Base-by-base conservation (phyloP, 805 yeast genomes). In the Saturnispora diversa region DNA sequence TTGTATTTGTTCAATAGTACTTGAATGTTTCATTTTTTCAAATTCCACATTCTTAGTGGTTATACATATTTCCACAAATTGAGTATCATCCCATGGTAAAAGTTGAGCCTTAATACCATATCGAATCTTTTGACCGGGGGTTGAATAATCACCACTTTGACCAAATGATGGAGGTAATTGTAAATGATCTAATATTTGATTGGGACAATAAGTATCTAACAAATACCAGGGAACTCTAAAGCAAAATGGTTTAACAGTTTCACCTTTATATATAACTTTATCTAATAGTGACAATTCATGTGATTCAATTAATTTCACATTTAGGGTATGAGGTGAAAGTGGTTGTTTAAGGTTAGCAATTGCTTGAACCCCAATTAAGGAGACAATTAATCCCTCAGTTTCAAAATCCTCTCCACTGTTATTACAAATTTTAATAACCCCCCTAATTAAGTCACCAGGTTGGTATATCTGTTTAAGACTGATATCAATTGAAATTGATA, bases 221-320 rank as follows among this genome's bases (percentile, higher is more conserved):
- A 75, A 56, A 39, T 62, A 62, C 12, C 59, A 51, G 0, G 84
- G 84, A 35, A 77, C 63, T 50, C 64, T 70, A 52, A 77, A 77
- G 17, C 70, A 64, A 50, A 77, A 75, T n/a, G n/a, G 10, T 24
- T 25, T 27, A 7, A 23, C 8, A 4, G 28, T n/a, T 22, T 24
- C 15, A 15, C 37, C 37, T 3, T 16, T 17, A 13, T 16, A 6
- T 13, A 29, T 10, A 11, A 16, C n/a, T 21, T 36, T 36, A 21
- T 28, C 33, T 29, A 36, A 16, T 4, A 16, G 13, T n/a, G 32
- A 20, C 26, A 22, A 5, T 21, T 36, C 39, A 15, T 23, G 26
- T 6, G 22, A 20, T n/a, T 36, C 33, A 4, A 36, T 5, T 5
- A 36, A 4, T 15, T 36, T 36, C 16, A n/a, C 10, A 11, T 36